Evolutionary conservation across 371 early-diverging fungal species (phyloP).

Genomic region (Mortierella sp.): DNA sequence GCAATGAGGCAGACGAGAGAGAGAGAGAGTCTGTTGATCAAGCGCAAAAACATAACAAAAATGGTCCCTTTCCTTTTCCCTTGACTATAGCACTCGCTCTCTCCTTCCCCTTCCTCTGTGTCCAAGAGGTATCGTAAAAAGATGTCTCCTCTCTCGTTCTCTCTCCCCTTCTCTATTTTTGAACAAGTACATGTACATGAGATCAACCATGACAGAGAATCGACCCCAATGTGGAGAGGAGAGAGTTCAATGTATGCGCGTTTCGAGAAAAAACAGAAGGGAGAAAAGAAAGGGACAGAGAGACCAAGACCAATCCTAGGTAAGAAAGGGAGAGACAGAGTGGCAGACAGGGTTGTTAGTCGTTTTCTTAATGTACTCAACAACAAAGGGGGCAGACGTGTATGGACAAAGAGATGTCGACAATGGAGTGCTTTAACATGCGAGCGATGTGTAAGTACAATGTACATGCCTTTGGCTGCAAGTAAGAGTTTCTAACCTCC

Average conservation of each 20-base stretch:
- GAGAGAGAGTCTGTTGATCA: not conserved
- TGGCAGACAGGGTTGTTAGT: not conserved
- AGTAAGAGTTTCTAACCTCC: not conserved
- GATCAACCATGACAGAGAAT: not conserved
- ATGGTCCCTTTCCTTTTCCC: not conserved
- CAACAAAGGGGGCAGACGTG: not conserved
- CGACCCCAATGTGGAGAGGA: constrained; percentile 4
- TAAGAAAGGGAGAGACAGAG: not conserved
- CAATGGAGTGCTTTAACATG: not conserved
- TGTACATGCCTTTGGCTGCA: not conserved
- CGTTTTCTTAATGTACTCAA: not conserved
- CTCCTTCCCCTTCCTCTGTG: not conserved
- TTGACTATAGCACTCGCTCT: not conserved
- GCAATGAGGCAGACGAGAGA: not conserved
- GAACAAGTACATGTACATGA: not conserved
- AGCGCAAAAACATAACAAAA: not conserved
- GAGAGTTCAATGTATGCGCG: not conserved
- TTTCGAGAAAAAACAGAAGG: not conserved
- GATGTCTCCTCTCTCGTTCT: not conserved
- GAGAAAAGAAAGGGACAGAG: not conserved
- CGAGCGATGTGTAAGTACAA: not conserved
- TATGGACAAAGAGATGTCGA: not conserved
- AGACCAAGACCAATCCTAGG: not conserved
- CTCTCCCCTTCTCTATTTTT: constrained; percentile 1
- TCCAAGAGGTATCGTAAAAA: not conserved